Percentiles rank a stretch among this genome's conserved stretches.
phyloP scores from a whole-genome alignment of 1,139 yeast species.

The Yamadazyma songkhlaensis region DNA sequence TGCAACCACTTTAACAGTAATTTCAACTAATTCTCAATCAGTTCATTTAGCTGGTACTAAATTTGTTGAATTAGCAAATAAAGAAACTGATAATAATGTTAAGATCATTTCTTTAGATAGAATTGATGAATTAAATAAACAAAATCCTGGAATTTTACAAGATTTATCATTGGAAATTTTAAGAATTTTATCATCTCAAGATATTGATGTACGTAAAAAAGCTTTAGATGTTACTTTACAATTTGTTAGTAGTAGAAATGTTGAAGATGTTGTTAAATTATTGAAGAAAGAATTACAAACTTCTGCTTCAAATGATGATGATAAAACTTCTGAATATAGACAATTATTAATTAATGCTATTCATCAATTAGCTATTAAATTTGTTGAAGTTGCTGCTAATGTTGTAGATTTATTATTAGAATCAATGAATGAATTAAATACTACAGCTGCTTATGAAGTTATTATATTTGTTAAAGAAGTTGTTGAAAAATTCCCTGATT shows the following conservation, averaged over 20 bases:
- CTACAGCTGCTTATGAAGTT: constrained; percentile 86
- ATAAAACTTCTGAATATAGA: constrained; percentile 81
- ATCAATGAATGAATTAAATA: constrained; percentile 78
- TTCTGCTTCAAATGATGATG: constrained; percentile 66
- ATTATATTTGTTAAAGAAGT: constrained; percentile 89
- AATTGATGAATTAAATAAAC: constrained; percentile 69
- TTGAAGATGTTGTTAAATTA: constrained; percentile 88
- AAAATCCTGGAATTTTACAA: constrained; percentile 81
- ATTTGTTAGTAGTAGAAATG: constrained; percentile 82
- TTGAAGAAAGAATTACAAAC: constrained; percentile 87
- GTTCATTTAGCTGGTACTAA: constrained; percentile 76
- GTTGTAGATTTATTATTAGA: constrained; percentile 89
- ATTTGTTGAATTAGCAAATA: constrained; percentile 83
- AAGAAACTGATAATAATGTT: constrained; percentile 91
- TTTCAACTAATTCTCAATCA: constrained; percentile 67
- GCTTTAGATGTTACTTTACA: constrained; percentile 81
- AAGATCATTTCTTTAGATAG: constrained; percentile 89
- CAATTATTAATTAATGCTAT: constrained; percentile 85
- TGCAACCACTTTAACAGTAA: constrained; percentile 75
- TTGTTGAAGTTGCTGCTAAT: constrained; percentile 86
- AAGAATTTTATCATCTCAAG: constrained; percentile 82
- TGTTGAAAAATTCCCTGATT: constrained; percentile 84
- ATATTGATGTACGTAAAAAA: constrained; percentile 84
- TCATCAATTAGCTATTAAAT: constrained; percentile 84
- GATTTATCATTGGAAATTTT: constrained; percentile 84